Percentiles rank a stretch among this genome's conserved stretches.
Conservation (phyloP, 106 monocot genomes). For the Dendrobium catenatum region DNA sequence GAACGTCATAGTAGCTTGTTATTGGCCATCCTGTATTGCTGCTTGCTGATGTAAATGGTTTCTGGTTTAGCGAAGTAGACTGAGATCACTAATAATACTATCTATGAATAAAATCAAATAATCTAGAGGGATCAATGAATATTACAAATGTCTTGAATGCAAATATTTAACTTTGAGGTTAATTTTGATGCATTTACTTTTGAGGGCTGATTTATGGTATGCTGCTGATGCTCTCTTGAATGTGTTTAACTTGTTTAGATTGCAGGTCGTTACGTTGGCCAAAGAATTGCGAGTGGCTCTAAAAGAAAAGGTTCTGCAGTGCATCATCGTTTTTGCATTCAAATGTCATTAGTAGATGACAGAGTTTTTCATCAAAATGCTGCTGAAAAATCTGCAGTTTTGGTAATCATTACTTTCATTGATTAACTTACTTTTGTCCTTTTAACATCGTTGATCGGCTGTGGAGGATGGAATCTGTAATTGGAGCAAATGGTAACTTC, state of each 20-base stretch:
- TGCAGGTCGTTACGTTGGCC: not conserved
- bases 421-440: not conserved
- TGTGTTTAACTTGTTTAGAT: not conserved
- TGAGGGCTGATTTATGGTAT: not conserved
- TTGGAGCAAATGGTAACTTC: not conserved
- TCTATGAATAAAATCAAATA: not conserved
- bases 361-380: constrained; percentile 1
- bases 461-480: not conserved
- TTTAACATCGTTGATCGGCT: not conserved
- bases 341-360: constrained; percentile 3
- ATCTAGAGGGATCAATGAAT: not conserved
- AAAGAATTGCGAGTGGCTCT: not conserved
- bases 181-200: not conserved
- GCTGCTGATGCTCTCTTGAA: not conserved
- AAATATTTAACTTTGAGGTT: not conserved
- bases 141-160: not conserved
- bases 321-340: not conserved
- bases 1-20: no score
- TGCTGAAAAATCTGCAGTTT: constrained; percentile 4
- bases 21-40: not conserved
- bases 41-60: not conserved
- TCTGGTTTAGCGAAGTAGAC: not conserved
- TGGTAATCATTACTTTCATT: not conserved
- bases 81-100: not conserved
- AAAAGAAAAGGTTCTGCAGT: not conserved